Evolutionary conservation across 495 filamentous ascomycete species (phyloP), one percentile per base, ranked within the genome.

Genomic region (Aspergillus mulundensis): DNA sequence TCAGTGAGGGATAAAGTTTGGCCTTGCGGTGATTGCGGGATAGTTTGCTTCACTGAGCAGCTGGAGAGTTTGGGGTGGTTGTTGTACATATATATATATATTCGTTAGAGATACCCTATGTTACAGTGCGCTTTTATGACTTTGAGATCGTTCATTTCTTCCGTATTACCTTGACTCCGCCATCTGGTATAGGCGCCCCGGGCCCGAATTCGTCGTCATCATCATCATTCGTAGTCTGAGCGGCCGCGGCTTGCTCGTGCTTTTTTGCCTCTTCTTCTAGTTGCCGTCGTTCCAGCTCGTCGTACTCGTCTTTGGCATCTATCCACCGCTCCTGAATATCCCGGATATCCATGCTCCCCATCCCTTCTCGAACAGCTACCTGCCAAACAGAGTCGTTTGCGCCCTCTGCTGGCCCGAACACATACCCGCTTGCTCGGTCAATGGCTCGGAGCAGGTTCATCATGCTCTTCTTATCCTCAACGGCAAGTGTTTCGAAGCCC

Each of bases 321-420:
- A 98, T 66, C 94, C 94, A 98, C 62, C 94, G 75, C 72, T 98
- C 94, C 70, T 98, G 91, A 59, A 97, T 84, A 71, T 98, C 94
- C 44, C 82, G 75, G 3, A 89, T 82, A 67, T 94, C 89, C 82
- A 92, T 85, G 55, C 82, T 77, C 15, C 86, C 84, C 54, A 85
- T 75, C 24, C 90, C 90, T 57, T 96, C 90, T 19, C 92, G 84
- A 80, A 97, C 92, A 1, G 94, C 91, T 42, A 97, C 82, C 66
- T 94, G 87, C 94, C 94, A 98, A 16, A 97, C 80, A 23, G 83
- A 87, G 68, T 98, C 94, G 62, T 97, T 96, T 46, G 91, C 87
- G 0, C 91, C 94, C 68, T 96, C 91, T 2, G 89, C 87, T 7
- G 87, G 80, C 0, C 92, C 92, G 74, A 98, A 97, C 0, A 87